phyloP scores from a whole-genome alignment of 768 basidiomycete genomes.

The Lactarius evosmus region DNA sequence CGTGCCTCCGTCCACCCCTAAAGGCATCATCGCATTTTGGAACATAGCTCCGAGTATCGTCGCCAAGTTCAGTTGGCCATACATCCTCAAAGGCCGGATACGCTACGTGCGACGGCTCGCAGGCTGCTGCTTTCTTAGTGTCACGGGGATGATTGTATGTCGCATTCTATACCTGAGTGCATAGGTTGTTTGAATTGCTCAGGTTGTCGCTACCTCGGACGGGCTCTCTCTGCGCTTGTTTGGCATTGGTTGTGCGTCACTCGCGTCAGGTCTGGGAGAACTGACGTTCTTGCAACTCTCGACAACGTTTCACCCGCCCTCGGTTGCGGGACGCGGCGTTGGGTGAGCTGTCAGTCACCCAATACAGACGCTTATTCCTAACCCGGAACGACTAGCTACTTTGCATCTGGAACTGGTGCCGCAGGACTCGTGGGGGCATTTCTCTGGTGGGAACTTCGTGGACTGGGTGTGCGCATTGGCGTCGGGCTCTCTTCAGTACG shows the following conservation, averaged over 20 bases:
- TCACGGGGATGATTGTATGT: slow-evolving; percentile 84
- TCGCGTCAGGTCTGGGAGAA: slow-evolving; percentile 71
- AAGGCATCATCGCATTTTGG: slow-evolving; percentile 92
- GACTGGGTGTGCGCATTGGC: slow-evolving; percentile 77
- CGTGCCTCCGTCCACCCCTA: slow-evolving; percentile 87
- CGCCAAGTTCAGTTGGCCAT: slow-evolving; percentile 92
- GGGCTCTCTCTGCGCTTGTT: slow-evolving; percentile 22
- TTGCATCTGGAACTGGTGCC: slow-evolving; percentile 91
- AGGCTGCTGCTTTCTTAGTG: slow-evolving; percentile 73
- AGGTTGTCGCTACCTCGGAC: slow-evolving; percentile 27
- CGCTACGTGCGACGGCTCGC: slow-evolving; percentile 71
- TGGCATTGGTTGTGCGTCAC: slow-evolving; percentile 25
- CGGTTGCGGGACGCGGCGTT: slow-evolving; percentile 73
- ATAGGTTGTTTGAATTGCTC: neutral
- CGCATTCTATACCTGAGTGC: neutral
- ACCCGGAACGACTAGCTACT: slow-evolving; percentile 53
- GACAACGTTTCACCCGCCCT: slow-evolving; percentile 66
- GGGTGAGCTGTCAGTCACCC: slow-evolving; percentile 47
- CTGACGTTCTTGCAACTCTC: slow-evolving; percentile 94
- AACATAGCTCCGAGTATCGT: slow-evolving; percentile 87
- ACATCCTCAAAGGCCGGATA: slow-evolving; percentile 82
- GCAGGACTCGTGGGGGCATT: slow-evolving; percentile 92
- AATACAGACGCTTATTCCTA: neutral
- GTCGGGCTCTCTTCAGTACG: slow-evolving; percentile 81
- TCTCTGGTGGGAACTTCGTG: slow-evolving; percentile 91